A percentile compares a stretch with the other conserved stretches of the same genome.
Evolutionary conservation across 306 rosid species (phyloP).

Genomic region (Abrus precatorius): DNA sequence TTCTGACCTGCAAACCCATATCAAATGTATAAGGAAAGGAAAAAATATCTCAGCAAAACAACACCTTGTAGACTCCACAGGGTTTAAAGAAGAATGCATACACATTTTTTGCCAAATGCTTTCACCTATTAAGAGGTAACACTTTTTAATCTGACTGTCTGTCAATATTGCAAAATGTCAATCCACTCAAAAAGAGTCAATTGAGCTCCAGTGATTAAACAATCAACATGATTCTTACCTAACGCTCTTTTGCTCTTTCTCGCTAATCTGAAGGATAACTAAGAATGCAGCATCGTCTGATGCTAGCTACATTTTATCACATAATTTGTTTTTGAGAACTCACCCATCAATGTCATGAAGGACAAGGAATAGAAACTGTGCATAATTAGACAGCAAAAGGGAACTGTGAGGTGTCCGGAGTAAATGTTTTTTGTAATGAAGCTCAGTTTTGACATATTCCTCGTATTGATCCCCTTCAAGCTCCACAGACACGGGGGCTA

Average conservation of each 20-base stretch:
- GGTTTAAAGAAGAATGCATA: background rate
- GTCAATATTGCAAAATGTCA: conserved; percentile 21
- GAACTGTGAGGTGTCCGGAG: conserved; percentile 61
- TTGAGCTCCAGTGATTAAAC: conserved; percentile 5
- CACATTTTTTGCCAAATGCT: conserved; percentile 1
- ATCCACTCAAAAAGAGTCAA: background rate
- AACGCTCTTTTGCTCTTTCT: background rate
- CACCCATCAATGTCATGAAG: conserved; percentile 68
- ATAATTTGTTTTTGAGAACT: conserved; percentile 35
- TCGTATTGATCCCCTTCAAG: conserved; percentile 69
- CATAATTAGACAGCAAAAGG: conserved; percentile 84
- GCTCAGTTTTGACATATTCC: conserved; percentile 67
- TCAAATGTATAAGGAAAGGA: background rate
- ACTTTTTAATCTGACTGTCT: background rate
- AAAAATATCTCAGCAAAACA: conserved; percentile 1
- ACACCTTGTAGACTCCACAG: background rate
- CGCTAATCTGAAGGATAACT: background rate
- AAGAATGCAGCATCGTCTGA: background rate
- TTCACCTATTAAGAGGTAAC: background rate
- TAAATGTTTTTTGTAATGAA: conserved; percentile 61
- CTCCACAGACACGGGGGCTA: conserved; percentile 64
- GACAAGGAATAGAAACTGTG: conserved; percentile 81
- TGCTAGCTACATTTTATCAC: background rate
- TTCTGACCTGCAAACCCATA: conserved; percentile 74
- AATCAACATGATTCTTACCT: conserved; percentile 7